Evolutionary conservation across 352 stramenopile genomes (phyloP), one percentile per base, ranked within the genome.

Genomic region (Pythium brachiatum): DNA sequence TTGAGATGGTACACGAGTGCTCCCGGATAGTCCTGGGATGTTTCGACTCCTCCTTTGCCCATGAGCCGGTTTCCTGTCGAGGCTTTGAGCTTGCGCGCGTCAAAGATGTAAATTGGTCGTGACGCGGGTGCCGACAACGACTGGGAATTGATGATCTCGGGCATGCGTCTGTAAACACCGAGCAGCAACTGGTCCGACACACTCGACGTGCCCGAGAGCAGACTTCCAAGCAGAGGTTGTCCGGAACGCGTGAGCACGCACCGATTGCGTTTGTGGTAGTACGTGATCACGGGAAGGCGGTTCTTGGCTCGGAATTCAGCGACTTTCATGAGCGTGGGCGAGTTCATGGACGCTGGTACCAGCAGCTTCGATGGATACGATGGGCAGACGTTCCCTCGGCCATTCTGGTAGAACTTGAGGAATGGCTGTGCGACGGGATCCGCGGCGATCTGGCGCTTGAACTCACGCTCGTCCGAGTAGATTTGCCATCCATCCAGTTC

Each of bases 1-100:
- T 96, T 84, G 43, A 97, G 70, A 55, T 96, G 93, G 25, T 88
- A 73, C 16, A 98, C 64, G 27, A 88, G 78, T 1, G 87, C 86
- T 6, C 85, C 86, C 11, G 74, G 72, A 39, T 95, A 95, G 59
- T 95, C 83, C 60, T 92, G 84, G 8, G 83, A 72, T 0, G 84
- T 89, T 60, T 97, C 92, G 3, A 98, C 92, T 23, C 83, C 90
- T 41, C 92, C 92, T 70, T 97, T 97, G 7, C 92, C 92, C 74
- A 96, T 93, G 12, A 96, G 73, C 7, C 86, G 74, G 62, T 98
- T 98, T 13, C 85, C 92, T 12, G 87, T 92, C 15, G 92, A 94
- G 7, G 88, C 90, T 53, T 98, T 89, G 16, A 89, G 79, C 60
- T 94, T 94, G 23, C 92, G 78, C 25, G 89, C 88, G 61, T 98